These are phyloP conservation scores for Solanum corneliomulleri DNA, from an alignment of 257 asterid genomes.

Conservation along the genomic window DNA sequence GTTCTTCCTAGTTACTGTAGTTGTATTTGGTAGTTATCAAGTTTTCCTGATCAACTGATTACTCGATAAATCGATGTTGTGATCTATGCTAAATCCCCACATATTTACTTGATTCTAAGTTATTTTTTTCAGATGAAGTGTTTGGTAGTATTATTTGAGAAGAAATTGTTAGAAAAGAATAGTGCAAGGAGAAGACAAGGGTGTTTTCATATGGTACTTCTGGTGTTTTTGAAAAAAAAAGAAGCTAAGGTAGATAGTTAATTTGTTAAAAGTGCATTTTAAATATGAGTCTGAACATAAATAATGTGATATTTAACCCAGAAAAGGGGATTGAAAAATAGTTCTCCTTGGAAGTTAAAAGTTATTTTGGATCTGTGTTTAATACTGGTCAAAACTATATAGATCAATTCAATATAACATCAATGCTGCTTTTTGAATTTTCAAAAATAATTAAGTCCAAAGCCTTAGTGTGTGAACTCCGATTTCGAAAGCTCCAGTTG, in stretches of 20 bases:
- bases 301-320: background rate
- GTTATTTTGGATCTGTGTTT: background rate
- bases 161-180: background rate
- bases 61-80: background rate
- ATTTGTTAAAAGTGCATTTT: too few species aligned
- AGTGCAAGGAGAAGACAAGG: background rate
- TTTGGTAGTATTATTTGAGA: background rate
- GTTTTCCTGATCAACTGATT: background rate
- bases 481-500: too few species aligned
- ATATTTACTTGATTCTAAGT: background rate
- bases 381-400: background rate
- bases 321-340: too few species aligned
- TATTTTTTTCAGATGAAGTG: background rate
- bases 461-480: background rate
- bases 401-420: background rate
- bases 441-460: background rate
- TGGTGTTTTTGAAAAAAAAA: background rate
- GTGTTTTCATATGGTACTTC: background rate
- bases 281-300: too few species aligned
- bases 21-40: background rate
- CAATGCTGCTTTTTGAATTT: background rate
- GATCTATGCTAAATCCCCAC: background rate
- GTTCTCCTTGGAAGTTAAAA: background rate
- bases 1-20: background rate
- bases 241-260: too few species aligned